Evolutionary conservation across 768 basidiomycete genomes (phyloP).

Genomic region (Mycena indigotica): DNA sequence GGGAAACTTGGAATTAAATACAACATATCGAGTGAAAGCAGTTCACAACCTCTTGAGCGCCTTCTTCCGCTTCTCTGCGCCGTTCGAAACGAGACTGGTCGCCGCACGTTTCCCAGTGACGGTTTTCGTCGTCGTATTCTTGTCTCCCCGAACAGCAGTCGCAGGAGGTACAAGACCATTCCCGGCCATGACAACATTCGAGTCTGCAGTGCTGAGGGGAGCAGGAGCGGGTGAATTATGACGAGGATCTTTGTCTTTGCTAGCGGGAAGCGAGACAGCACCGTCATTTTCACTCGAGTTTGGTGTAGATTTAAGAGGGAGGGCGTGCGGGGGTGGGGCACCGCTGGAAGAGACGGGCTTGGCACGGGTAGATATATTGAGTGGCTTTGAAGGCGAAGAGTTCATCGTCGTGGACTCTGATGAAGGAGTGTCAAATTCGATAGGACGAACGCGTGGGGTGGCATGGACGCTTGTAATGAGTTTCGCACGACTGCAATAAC

Average conservation of each 20-base stretch:
- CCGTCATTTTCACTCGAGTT: constrained; percentile 43
- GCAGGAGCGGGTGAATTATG: constrained; percentile 56
- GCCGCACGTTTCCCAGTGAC: constrained; percentile 66
- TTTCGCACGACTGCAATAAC: constrained; percentile 82
- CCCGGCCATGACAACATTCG: constrained; percentile 55
- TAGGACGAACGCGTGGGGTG: constrained; percentile 72
- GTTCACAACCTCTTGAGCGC: constrained; percentile 78
- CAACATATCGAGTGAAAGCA: no score
- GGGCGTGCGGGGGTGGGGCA: constrained; percentile 32
- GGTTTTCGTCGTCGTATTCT: constrained; percentile 32
- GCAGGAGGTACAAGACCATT: constrained; percentile 35
- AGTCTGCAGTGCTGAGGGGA: constrained; percentile 70
- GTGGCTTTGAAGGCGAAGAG: constrained; percentile 22
- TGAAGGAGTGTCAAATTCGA: constrained; percentile 64
- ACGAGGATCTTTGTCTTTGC: constrained; percentile 50
- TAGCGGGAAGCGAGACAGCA: constrained; percentile 15
- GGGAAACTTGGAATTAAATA: no score
- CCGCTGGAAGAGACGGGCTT: constrained; percentile 49
- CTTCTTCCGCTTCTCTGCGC: constrained; percentile 86
- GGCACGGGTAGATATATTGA: constrained; percentile 32
- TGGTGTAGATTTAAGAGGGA: constrained; percentile 44
- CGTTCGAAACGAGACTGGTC: constrained; percentile 49
- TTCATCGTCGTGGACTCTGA: constrained; percentile 23
- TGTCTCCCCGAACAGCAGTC: constrained; percentile 16
- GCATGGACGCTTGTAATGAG: constrained; percentile 93